Evolutionary conservation across 202 grass and related monocot genomes (phyloP).

Genomic region (Alloteropsis angusta): DNA sequence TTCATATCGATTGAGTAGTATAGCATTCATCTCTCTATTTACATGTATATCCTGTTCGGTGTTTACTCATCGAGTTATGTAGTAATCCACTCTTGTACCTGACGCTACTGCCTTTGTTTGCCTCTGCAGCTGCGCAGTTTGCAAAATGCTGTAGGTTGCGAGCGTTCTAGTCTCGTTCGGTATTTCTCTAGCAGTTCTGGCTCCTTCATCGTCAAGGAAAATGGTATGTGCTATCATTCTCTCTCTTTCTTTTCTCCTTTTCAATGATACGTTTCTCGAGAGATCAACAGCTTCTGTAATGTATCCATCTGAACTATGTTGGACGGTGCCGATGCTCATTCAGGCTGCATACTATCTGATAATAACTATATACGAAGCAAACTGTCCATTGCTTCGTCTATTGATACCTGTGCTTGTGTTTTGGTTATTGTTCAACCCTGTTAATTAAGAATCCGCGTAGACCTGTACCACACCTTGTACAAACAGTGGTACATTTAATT

Average conservation of each 20-base stretch:
- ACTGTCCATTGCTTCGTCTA: background rate
- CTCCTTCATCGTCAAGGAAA: slow-evolving; percentile 28
- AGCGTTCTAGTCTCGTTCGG: slow-evolving; percentile 32
- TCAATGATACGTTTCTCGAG: background rate
- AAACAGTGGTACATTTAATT: background rate
- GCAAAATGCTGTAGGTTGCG: slow-evolving; percentile 36
- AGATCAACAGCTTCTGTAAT: background rate
- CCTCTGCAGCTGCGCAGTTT: slow-evolving; percentile 59
- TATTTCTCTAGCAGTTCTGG: slow-evolving; percentile 48
- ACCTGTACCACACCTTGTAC: no score
- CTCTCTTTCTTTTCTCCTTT: background rate
- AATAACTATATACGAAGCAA: background rate
- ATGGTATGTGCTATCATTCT: slow-evolving; percentile 17
- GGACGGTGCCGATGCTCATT: no score
- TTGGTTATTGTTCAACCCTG: background rate
- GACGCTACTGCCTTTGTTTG: background rate
- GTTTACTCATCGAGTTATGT: background rate
- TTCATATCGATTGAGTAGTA: background rate
- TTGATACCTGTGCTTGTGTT: background rate
- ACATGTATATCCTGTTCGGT: background rate
- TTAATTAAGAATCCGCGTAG: no score
- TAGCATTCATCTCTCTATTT: background rate
- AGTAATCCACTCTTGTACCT: background rate
- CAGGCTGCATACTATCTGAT: background rate
- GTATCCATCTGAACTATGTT: background rate